phyloP scores from a whole-genome alignment of 176 grass and related monocot genomes.

The Melocanna baccifera region DNA sequence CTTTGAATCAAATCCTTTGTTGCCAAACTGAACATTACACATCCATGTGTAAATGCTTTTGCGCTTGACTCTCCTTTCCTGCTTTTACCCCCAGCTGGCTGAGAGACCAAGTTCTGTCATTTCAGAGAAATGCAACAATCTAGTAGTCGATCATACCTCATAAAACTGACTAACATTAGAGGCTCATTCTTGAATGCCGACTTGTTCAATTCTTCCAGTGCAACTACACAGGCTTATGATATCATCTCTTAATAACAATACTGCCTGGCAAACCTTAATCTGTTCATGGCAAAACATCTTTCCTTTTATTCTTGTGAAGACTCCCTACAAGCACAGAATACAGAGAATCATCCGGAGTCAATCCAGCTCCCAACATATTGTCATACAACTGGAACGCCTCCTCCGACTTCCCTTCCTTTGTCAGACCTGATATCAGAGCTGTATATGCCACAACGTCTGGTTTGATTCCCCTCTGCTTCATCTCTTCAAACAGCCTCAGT shows the following conservation, averaged over 20 bases:
- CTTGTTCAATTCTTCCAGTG: not conserved
- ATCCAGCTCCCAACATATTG: constrained; percentile 63
- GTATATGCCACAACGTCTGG: constrained; percentile 75
- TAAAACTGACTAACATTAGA: not conserved
- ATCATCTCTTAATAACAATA: not conserved
- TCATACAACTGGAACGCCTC: constrained; percentile 78
- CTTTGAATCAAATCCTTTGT: not conserved
- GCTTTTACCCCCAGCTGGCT: not conserved
- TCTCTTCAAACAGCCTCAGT: constrained; percentile 63
- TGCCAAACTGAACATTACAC: not conserved
- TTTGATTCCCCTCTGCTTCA: constrained; percentile 52
- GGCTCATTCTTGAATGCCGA: not conserved
- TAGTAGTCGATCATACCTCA: not conserved
- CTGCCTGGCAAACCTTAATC: constrained; percentile 7
- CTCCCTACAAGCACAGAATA: constrained; percentile 74
- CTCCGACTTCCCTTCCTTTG: constrained; percentile 73
- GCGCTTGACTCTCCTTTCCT: not conserved
- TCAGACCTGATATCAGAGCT: constrained; percentile 68
- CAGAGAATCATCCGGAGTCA: constrained; percentile 65
- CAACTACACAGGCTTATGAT: not conserved
- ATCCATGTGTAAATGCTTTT: not conserved
- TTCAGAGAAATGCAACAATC: not conserved
- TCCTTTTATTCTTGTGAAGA: constrained; percentile 48
- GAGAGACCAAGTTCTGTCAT: not conserved
- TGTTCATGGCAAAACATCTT: constrained; percentile 1